phyloP scores from a whole-genome alignment of 139 green algal species.

The Auxenochlorella pyrenoidosa region DNA sequence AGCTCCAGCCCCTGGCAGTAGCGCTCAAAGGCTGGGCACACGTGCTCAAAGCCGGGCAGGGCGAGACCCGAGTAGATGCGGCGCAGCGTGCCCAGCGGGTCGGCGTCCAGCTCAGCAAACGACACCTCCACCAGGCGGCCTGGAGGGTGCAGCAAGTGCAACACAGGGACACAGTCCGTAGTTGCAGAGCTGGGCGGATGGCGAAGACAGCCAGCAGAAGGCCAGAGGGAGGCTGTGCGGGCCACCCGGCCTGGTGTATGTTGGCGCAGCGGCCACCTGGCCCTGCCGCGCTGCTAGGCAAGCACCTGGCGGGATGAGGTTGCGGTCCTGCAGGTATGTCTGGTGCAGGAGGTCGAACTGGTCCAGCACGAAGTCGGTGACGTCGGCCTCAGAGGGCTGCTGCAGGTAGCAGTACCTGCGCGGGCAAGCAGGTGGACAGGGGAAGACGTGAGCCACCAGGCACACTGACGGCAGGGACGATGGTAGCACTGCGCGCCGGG shows the following conservation, averaged over 20 bases:
- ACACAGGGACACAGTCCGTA: too few species aligned
- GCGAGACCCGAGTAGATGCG: slow-evolving; percentile 56
- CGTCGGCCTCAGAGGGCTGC: slow-evolving; percentile 26
- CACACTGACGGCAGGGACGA: too few species aligned
- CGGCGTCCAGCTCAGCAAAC: slow-evolving; percentile 62
- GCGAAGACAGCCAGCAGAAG: not conserved
- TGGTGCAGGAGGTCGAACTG: slow-evolving; percentile 61
- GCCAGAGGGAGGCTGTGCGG: too few species aligned
- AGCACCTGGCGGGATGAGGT: slow-evolving; percentile 27
- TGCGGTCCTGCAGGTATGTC: slow-evolving; percentile 39
- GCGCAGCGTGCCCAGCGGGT: slow-evolving; percentile 52
- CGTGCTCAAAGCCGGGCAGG: slow-evolving; percentile 28
- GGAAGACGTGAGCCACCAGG: not conserved
- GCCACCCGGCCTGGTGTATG: too few species aligned
- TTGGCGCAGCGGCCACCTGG: too few species aligned
- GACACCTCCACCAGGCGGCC: slow-evolving; percentile 54
- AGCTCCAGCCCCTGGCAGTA: slow-evolving; percentile 48
- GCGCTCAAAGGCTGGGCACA: slow-evolving; percentile 4
- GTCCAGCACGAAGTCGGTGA: slow-evolving; percentile 65
- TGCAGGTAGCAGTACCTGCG: slow-evolving; percentile 68
- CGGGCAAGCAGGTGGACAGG: not conserved
- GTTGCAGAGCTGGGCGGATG: not conserved
- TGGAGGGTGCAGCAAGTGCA: not conserved
- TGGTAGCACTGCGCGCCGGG: too few species aligned
- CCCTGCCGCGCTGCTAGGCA: not conserved